These are phyloP conservation scores for Botrytis pseudocinerea DNA, from an alignment of 2,329 filamentous ascomycete species.

Conservation along the genomic window DNA sequence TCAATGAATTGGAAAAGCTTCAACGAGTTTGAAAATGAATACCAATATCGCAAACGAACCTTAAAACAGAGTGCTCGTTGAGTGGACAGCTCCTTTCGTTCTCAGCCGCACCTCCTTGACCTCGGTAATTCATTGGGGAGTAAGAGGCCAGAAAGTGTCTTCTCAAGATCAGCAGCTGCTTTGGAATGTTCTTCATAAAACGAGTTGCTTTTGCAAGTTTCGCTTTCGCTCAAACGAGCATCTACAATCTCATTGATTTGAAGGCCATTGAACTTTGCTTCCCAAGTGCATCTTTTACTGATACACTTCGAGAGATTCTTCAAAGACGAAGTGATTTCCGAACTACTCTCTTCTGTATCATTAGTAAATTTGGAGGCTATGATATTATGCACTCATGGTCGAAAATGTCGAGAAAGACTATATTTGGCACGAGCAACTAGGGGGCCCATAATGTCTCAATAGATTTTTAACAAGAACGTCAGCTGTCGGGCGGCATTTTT, in stretches of 20 bases:
- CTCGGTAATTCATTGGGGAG: not conserved
- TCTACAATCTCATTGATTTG: not conserved
- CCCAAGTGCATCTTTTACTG: not conserved
- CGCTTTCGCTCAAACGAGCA: not conserved
- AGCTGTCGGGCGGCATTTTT: conserved; percentile 25
- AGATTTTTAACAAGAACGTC: conserved; percentile 11
- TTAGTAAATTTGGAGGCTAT: no score
- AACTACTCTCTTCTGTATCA: not conserved
- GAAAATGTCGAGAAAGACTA: not conserved
- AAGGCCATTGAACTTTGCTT: not conserved
- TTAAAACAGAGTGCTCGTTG: not conserved
- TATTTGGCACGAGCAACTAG: conserved; percentile 2
- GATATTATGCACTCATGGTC: not conserved
- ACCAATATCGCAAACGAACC: not conserved
- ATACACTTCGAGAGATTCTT: not conserved
- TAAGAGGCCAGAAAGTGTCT: not conserved
- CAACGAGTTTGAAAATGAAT: not conserved
- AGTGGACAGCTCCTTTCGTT: not conserved
- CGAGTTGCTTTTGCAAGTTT: not conserved
- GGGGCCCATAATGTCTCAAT: not conserved
- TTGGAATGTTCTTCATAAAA: not conserved
- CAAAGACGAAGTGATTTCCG: not conserved
- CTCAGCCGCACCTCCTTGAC: not conserved
- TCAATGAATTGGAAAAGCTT: not conserved
- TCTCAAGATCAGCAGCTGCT: not conserved